Evolutionary conservation across 306 rosid species (phyloP).

Genomic region (Prinsepia uniflora): DNA sequence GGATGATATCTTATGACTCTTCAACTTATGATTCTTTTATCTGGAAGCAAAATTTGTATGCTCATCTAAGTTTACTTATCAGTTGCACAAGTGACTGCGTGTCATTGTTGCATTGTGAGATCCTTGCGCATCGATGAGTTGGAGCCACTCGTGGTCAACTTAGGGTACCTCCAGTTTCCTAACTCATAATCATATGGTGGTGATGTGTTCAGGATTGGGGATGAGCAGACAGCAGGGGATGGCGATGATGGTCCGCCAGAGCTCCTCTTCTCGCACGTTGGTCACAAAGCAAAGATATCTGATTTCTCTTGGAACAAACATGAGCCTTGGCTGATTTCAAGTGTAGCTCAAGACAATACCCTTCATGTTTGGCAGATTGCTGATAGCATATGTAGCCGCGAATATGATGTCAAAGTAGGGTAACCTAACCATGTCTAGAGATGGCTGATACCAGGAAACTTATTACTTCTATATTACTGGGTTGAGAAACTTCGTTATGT

Average conservation of each 20-base stretch:
- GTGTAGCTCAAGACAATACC: slow-evolving; percentile 86
- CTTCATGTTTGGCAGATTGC: slow-evolving; percentile 92
- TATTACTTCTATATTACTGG: not conserved
- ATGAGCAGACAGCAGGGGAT: slow-evolving; percentile 81
- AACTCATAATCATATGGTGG: not conserved
- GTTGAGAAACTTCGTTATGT: not conserved
- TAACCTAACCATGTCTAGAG: slow-evolving; percentile 21
- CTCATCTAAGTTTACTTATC: no score
- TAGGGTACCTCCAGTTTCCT: no score
- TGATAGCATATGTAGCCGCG: slow-evolving; percentile 56
- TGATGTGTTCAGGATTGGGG: slow-evolving; percentile 57
- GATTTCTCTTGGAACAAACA: slow-evolving; percentile 86
- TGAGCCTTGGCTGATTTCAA: slow-evolving; percentile 78
- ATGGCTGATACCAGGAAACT: not conserved
- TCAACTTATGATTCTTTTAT: not conserved
- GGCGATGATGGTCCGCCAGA: slow-evolving; percentile 89
- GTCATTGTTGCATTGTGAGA: no score
- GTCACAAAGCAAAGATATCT: slow-evolving; percentile 88
- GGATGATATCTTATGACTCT: not conserved
- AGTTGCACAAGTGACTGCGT: no score
- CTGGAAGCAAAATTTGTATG: no score
- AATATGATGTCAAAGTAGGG: slow-evolving; percentile 19
- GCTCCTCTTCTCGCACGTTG: slow-evolving; percentile 80
- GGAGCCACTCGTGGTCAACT: no score
- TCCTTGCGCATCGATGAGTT: no score